phyloP scores from a whole-genome alignment of 2,329 filamentous ascomycete genomes.

The Neodidymelliopsis sp. region DNA sequence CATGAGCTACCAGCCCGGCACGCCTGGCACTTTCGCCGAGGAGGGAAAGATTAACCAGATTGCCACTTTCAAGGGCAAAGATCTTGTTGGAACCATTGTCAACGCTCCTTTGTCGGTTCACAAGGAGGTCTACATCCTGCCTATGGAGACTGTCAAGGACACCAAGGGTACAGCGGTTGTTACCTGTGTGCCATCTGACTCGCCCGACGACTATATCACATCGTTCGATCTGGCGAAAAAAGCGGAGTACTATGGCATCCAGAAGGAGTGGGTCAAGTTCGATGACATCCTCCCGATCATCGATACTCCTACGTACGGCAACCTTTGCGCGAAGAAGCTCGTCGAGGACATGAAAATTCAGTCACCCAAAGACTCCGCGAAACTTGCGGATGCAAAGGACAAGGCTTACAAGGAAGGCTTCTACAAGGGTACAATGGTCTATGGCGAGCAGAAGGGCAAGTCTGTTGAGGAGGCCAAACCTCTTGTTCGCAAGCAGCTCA shows the following conservation, averaged over 20 bases:
- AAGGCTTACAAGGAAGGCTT: constrained; percentile 96
- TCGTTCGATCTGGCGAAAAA: constrained; percentile 90
- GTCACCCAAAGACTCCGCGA: constrained; percentile 91
- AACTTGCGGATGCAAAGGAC: constrained; percentile 93
- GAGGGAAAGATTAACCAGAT: constrained; percentile 79
- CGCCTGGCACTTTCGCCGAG: constrained; percentile 75
- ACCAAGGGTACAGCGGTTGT: constrained; percentile 97
- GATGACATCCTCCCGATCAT: constrained; percentile 80
- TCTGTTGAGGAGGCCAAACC: constrained; percentile 87
- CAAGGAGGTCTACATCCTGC: constrained; percentile 83
- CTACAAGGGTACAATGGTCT: constrained; percentile 90
- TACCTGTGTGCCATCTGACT: constrained; percentile 93
- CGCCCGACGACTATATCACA: constrained; percentile 93
- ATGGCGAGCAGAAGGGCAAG: constrained; percentile 87
- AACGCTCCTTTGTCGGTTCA: constrained; percentile 85
- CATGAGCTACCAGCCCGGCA: constrained; percentile 87
- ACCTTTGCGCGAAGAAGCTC: constrained; percentile 81
- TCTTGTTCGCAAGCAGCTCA: constrained; percentile 79
- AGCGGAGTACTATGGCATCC: constrained; percentile 88
- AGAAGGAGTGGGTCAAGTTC: constrained; percentile 94
- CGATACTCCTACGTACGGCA: constrained; percentile 81
- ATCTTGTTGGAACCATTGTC: constrained; percentile 86
- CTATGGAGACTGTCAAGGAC: constrained; percentile 92
- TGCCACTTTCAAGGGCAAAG: constrained; percentile 76
- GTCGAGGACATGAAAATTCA: constrained; percentile 95